phyloP scores from a whole-genome alignment of 2,329 filamentous ascomycete genomes.

The Penicillium janthinellum region DNA sequence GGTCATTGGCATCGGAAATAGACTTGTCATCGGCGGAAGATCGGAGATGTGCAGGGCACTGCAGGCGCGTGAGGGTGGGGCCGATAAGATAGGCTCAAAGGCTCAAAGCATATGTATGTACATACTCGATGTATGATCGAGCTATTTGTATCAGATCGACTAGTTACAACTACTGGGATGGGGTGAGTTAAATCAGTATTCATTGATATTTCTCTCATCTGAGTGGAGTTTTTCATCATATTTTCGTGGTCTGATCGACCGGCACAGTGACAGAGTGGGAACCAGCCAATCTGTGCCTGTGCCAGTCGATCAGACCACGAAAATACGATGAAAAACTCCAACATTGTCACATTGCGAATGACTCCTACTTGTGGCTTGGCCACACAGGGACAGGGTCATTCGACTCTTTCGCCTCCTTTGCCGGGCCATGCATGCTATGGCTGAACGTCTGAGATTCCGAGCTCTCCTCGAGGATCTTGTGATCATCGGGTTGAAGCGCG shows the following conservation, averaged over 20 bases:
- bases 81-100: constrained; percentile 15
- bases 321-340: no score
- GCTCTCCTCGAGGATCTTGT: constrained; percentile 65
- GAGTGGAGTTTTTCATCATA: background rate
- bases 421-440: constrained; percentile 44
- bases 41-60: background rate
- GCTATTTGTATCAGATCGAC: background rate
- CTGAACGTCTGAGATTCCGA: constrained; percentile 59
- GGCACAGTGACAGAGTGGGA: background rate
- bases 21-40: background rate
- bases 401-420: constrained; percentile 10
- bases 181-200: background rate
- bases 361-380: background rate
- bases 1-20: background rate
- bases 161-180: background rate
- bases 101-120: no score
- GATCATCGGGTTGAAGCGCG: constrained; percentile 59
- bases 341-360: background rate
- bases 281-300: no score
- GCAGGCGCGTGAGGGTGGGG: constrained; percentile 9
- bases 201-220: background rate
- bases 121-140: no score
- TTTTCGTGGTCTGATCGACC: background rate
- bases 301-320: no score
- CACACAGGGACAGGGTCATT: background rate